phyloP scores from a whole-genome alignment of 202 grass and related monocot species.

The Digitaria exilis region DNA sequence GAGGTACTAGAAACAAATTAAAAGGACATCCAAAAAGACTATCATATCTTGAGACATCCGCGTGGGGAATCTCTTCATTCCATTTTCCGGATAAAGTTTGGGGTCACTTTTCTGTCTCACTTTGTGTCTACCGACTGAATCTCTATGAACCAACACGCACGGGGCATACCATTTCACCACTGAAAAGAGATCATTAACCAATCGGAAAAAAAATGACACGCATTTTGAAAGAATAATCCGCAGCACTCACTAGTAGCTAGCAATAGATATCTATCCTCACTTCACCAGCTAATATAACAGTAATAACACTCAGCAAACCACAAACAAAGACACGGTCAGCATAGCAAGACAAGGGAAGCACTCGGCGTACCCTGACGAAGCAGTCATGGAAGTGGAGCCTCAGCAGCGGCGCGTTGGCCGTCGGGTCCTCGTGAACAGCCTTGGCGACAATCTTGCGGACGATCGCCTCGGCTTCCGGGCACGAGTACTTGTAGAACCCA shows the following conservation, averaged over 20 bases:
- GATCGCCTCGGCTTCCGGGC: constrained; percentile 63
- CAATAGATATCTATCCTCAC: neutral
- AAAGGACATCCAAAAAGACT: neutral
- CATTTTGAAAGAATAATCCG: neutral
- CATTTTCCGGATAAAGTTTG: neutral
- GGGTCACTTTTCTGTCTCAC: neutral
- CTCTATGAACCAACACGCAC: neutral
- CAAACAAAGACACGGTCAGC: neutral
- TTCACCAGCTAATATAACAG: neutral
- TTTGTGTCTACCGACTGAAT: constrained; percentile 2
- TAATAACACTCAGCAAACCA: neutral
- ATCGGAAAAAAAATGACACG: neutral
- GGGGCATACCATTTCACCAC: neutral
- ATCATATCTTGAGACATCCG: neutral
- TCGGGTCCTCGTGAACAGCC: constrained; percentile 44
- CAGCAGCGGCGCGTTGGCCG: constrained; percentile 58
- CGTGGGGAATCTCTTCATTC: constrained; percentile 26
- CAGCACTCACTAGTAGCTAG: neutral
- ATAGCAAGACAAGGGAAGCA: neutral
- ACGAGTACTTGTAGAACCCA: constrained; percentile 62
- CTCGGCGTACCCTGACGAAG: constrained; percentile 62
- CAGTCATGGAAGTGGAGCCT: constrained; percentile 90
- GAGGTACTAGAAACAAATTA: neutral
- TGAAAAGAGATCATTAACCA: neutral
- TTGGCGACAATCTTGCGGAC: constrained; percentile 49